A percentile compares a stretch with the other conserved stretches of the same genome.
phyloP scores from a whole-genome alignment of 1,139 yeast genomes.

The Candida sp. region DNA sequence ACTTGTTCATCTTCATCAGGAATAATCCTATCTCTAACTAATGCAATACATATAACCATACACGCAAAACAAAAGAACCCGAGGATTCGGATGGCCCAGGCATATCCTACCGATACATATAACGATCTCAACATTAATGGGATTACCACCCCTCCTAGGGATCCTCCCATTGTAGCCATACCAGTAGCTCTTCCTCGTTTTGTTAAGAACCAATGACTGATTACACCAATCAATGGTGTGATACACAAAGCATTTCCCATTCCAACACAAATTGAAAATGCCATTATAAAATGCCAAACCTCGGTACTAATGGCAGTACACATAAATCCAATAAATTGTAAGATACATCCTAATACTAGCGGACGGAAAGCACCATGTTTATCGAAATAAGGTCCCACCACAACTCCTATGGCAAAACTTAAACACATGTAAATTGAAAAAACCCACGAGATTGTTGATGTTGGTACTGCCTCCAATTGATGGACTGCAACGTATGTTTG shows the following conservation, averaged over 20 bases:
- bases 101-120: constrained; percentile 27
- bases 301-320: constrained; percentile 26
- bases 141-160: constrained; percentile 34
- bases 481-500: constrained; percentile 32
- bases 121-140: constrained; percentile 32
- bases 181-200: constrained; percentile 35
- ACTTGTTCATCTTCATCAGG: constrained; percentile 3
- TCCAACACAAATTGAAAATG: constrained; percentile 32
- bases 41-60: constrained; percentile 13
- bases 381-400: constrained; percentile 38
- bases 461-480: constrained; percentile 20
- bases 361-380: constrained; percentile 26
- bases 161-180: constrained; percentile 37
- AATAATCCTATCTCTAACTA: constrained; percentile 8
- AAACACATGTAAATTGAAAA: constrained; percentile 33
- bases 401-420: constrained; percentile 27
- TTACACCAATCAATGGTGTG: constrained; percentile 34
- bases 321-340: constrained; percentile 31
- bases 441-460: constrained; percentile 30
- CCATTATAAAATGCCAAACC: constrained; percentile 32
- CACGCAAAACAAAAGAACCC: constrained; percentile 30
- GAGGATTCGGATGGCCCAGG: constrained; percentile 33
- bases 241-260: constrained; percentile 33
- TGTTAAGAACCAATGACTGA: constrained; percentile 35
- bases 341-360: constrained; percentile 20